Conservation (phyloP, 2,329 filamentous ascomycete species). For the Ophiostoma novo-ulmi region DNA sequence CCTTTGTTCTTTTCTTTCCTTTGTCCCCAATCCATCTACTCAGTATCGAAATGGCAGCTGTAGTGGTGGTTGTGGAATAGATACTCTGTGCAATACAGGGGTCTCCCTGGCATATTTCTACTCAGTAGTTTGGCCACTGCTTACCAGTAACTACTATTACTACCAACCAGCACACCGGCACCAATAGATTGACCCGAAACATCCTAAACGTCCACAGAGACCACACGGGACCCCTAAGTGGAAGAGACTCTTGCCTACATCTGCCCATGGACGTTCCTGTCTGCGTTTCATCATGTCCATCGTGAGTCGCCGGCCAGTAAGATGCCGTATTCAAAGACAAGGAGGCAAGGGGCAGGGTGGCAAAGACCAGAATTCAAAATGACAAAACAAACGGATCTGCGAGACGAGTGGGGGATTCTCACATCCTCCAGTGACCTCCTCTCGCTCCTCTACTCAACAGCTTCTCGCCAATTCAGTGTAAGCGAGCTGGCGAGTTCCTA, state of each 20-base stretch:
- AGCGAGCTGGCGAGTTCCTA: not conserved
- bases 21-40: not conserved
- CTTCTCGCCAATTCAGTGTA: not conserved
- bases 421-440: not conserved
- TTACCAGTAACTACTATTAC: too few species aligned
- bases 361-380: not conserved
- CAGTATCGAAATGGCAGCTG: not conserved
- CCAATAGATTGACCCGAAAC: slow-evolving; percentile 6
- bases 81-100: not conserved
- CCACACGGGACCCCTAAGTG: slow-evolving; percentile 6
- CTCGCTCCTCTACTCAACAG: not conserved
- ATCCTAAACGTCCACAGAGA: not conserved
- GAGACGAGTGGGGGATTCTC: not conserved
- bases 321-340: not conserved
- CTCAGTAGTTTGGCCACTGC: not conserved
- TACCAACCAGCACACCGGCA: not conserved
- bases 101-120: not conserved
- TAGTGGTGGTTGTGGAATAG: not conserved
- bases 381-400: not conserved
- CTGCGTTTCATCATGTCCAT: slow-evolving; percentile 1
- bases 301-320: not conserved
- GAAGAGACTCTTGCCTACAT: not conserved
- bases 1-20: too few species aligned
- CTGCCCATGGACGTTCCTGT: slow-evolving; percentile 3
- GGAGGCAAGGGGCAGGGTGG: not conserved